Conservation (phyloP, 2,329 filamentous ascomycete species). For the Mycocentrospora acerina region DNA sequence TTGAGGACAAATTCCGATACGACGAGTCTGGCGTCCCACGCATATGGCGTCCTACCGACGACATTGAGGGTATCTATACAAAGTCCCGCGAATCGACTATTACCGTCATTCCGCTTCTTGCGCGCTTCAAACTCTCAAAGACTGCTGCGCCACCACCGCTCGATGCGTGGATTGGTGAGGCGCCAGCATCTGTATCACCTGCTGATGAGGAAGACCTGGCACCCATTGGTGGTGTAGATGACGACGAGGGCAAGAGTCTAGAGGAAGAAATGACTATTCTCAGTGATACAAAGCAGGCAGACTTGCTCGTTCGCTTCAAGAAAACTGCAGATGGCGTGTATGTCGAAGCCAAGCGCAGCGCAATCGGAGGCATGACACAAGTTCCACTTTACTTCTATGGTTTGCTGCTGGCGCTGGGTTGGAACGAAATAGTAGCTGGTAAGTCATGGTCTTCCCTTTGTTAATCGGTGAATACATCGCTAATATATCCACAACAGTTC, state of each 20-base stretch:
- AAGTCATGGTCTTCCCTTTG: conserved; percentile 47
- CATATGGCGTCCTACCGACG: conserved; percentile 95
- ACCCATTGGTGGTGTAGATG: conserved; percentile 90
- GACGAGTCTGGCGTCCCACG: conserved; percentile 91
- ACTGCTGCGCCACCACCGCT: conserved; percentile 80
- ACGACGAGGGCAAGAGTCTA: conserved; percentile 89
- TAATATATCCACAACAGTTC: conserved; percentile 58
- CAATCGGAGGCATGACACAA: conserved; percentile 91
- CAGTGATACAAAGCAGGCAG: conserved; percentile 83
- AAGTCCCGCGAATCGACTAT: conserved; percentile 89
- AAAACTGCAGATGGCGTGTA: conserved; percentile 98
- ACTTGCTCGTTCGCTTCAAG: conserved; percentile 93
- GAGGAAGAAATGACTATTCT: conserved; percentile 98
- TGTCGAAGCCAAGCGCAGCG: conserved; percentile 94
- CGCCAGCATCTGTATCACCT: conserved; percentile 71
- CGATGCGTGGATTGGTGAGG: conserved; percentile 76
- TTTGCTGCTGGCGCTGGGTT: conserved; percentile 85
- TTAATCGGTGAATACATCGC: background rate
- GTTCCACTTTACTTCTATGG: conserved; percentile 95
- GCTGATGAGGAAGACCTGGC: conserved; percentile 88
- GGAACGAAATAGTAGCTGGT: conserved; percentile 97
- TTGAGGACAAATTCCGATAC: conserved; percentile 98
- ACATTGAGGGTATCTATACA: conserved; percentile 95
- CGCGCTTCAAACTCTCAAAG: conserved; percentile 75
- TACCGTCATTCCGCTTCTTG: conserved; percentile 83